A percentile compares a stretch with the other conserved stretches of the same genome.
Conservation (phyloP, 202 grass and related monocot genomes). For the Dendrocalamus latiflorus region DNA sequence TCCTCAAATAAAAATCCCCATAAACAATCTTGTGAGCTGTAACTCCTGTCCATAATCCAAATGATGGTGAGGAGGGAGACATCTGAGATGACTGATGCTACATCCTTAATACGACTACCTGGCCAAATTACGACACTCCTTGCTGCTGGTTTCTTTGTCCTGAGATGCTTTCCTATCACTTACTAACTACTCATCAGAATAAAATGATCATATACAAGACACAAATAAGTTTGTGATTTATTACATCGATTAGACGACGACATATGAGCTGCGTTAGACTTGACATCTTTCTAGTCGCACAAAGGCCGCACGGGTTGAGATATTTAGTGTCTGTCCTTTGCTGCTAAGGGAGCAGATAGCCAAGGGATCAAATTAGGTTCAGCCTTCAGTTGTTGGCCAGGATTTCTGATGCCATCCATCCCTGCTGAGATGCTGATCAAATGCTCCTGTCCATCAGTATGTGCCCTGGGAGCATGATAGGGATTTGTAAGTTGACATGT, state of each 20-base stretch:
- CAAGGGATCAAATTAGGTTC: slow-evolving; percentile 23
- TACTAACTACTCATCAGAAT: background rate
- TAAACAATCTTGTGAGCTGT: background rate
- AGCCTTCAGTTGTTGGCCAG: slow-evolving; percentile 10
- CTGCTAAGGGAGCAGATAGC: background rate
- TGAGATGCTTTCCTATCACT: background rate
- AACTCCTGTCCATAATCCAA: background rate
- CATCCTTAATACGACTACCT: background rate
- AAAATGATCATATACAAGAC: background rate
- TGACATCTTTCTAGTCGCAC: slow-evolving; percentile 1
- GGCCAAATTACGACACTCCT: background rate
- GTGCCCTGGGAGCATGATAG: slow-evolving; percentile 28
- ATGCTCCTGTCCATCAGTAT: slow-evolving; percentile 14
- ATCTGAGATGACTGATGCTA: background rate
- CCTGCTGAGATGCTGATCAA: slow-evolving; percentile 4
- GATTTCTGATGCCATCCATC: background rate
- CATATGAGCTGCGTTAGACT: background rate
- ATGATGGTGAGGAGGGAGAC: background rate
- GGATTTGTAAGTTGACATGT: slow-evolving; percentile 37
- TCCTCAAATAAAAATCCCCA: background rate
- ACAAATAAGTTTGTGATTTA: background rate
- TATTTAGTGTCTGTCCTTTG: slow-evolving; percentile 27
- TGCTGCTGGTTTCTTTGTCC: background rate
- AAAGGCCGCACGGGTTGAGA: slow-evolving; percentile 24
- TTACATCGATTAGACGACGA: background rate